Base-by-base conservation (phyloP, 208 protist genomes). In the Endotrypanum monterogeii region DNA sequence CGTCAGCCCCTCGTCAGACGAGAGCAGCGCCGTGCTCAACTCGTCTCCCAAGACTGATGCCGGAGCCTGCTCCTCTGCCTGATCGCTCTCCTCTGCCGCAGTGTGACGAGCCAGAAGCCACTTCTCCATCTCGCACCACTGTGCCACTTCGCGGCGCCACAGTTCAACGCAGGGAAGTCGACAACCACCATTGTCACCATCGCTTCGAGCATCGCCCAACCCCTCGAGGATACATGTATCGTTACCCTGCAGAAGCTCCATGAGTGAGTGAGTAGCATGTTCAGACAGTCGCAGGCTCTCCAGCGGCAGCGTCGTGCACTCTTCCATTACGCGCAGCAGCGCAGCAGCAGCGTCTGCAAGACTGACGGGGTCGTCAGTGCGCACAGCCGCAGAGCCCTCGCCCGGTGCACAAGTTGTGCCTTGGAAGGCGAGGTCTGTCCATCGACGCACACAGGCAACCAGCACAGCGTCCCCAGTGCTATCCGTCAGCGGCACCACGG, bases 361-460 rank as follows among this genome's bases (percentile, higher is more conserved):
- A 3, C 55, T 51, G 41, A 81, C 57, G 12, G 71, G 39, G 50
- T 74, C 76, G 52, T 51, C 66, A 8, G 28, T n/a, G 30, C 50
- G 28, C 50, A 70, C 66, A 12, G 50, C 50, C 16, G 46, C 67
- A 48, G 67, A 58, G 35, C 46, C 30, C 28, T 60, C 68, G n/a
- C 41, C 46, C 6, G 71, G 71, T 28, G 60, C 2, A 46, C 60
- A 48, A 65, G 23, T 3, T 65, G 35, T 37, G 32, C 60, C 44
- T 48, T 18, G 35, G 55, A 75, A 81, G 48, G 65, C 69, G 6
- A 94, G 63, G 25, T 89, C 83, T 6, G 89, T 85, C 78, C 88
- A 90, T 11, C 89, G 85, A 7, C 87, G 89, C 46, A 94, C 58
- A 48, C 83, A 91, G 18, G 82, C 84, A 46, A 89, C 48, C 67